Conservation (phyloP, 2,329 filamentous ascomycete species). For the Fusarium pseudocircinatum region DNA sequence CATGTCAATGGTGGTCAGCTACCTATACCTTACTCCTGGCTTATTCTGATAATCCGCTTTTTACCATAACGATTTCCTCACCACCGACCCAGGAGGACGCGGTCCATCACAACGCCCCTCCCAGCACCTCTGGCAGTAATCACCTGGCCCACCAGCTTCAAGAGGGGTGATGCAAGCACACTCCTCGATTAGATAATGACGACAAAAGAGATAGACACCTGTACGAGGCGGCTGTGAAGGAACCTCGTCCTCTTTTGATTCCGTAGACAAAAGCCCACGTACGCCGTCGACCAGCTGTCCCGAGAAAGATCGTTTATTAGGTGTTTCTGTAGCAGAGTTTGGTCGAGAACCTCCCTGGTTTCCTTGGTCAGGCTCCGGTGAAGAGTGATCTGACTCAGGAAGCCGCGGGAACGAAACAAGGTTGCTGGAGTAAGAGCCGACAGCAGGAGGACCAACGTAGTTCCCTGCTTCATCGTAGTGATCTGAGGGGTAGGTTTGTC, state of each 20-base stretch:
- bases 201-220: slow-evolving; percentile 34
- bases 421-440: background rate
- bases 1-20: background rate
- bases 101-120: slow-evolving; percentile 31
- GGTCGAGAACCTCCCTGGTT: background rate
- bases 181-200: slow-evolving; percentile 25
- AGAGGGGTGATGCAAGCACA: slow-evolving; percentile 31
- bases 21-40: background rate
- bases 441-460: slow-evolving; percentile 16
- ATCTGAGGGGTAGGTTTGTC: slow-evolving; percentile 22
- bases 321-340: background rate
- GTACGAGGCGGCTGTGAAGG: slow-evolving; percentile 26
- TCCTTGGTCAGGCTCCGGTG: background rate
- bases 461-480: slow-evolving; percentile 28
- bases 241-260: background rate
- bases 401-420: slow-evolving; percentile 31
- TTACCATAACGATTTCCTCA: slow-evolving; percentile 26
- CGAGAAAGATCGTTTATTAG: slow-evolving; percentile 8
- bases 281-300: slow-evolving; percentile 24
- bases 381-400: slow-evolving; percentile 9
- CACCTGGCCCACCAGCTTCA: slow-evolving; percentile 12
- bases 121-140: slow-evolving; percentile 41
- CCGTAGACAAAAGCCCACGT: slow-evolving; percentile 15
- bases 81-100: slow-evolving; percentile 21
- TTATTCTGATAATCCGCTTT: background rate